Conservation (phyloP, 2,329 filamentous ascomycete species). For the Xylaria sp. region DNA sequence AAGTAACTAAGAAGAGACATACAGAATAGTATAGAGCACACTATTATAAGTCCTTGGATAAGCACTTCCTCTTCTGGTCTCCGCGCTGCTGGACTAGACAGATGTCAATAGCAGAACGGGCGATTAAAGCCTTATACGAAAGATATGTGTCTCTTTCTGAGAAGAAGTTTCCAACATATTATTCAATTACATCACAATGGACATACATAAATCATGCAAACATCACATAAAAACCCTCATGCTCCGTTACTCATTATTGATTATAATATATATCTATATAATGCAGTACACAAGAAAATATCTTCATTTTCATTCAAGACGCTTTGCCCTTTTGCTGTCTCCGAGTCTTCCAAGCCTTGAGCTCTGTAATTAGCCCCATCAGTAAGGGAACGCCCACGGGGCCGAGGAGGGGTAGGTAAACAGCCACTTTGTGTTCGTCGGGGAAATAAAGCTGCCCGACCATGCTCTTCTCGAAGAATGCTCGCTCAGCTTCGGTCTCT, state of each 20-base stretch:
- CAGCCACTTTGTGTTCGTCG: conserved; percentile 97
- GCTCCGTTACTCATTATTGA: neutral
- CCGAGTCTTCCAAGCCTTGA: conserved; percentile 70
- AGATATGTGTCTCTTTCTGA: too few species aligned
- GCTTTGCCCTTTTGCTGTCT: conserved; percentile 57
- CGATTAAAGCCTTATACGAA: too few species aligned
- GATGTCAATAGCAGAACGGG: too few species aligned
- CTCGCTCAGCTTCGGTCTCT: conserved; percentile 88
- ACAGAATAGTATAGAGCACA: too few species aligned
- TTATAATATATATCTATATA: neutral
- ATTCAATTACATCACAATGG: too few species aligned
- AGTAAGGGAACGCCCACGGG: conserved; percentile 90
- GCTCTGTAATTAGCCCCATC: conserved; percentile 84
- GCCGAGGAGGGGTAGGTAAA: conserved; percentile 91
- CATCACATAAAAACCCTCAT: neutral
- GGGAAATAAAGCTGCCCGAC: conserved; percentile 98
- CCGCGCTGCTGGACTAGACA: too few species aligned
- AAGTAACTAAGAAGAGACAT: too few species aligned
- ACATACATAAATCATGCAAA: neutral
- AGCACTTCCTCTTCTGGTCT: too few species aligned
- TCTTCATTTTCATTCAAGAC: conserved; percentile 16
- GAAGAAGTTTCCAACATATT: too few species aligned
- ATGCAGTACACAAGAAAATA: neutral
- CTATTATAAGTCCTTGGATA: too few species aligned
- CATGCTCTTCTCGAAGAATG: conserved; percentile 99